Base-by-base conservation (phyloP, 2,329 filamentous ascomycete genomes). In the Drechmeria coniospora region DNA sequence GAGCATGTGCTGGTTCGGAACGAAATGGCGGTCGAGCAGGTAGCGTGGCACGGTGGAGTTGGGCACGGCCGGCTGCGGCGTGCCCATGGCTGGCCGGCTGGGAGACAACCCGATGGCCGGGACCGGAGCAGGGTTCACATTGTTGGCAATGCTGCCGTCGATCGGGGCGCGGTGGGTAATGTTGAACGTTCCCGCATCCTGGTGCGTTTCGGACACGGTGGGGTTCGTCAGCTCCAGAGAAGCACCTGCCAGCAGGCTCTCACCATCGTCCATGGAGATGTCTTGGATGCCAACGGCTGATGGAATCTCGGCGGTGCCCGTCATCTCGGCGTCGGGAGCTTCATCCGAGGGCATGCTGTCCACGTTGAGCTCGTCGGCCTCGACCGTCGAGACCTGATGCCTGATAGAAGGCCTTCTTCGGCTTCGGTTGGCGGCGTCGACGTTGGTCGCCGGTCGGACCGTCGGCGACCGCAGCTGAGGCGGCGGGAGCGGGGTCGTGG, bases 161-260 rank as follows among this genome's bases (percentile, higher is more conserved):
- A 90, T 72, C 1, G 78, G 72, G 26, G 76, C 77, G 29, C 80
- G 76, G 51, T 94, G 87, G 6, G 81, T 84, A 43, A 94, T 92
- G 55, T 93, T 92, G 55, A 95, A 94, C 1, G 84, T 83, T 31
- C 87, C 84, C 9, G 80, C 71, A 41, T 92, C 82, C 41, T 84
- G 79, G 25, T 55, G 52, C n/a, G 75, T 71, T 43, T 90, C 83
- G 0, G 84, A 86, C 3, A 79, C 79, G 19, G 79, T 79, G 2
- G 79, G 79, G 6, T 82, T 78, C 3, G 76, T 72, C 34, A 93
- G 56, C 17, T 79, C 76, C 19, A 92, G 71, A 4, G 75, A 68
- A 3, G 79, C 71, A 29, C 74, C 75, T 21, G 82, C 75, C 20
- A 93, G 66, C 49, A 92, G 77, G 40, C 75, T 70, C 35, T 87